A percentile compares a stretch with the other conserved stretches of the same genome.
phyloP scores from a whole-genome alignment of 2,329 filamentous ascomycete genomes.

The Didymella glomerata region DNA sequence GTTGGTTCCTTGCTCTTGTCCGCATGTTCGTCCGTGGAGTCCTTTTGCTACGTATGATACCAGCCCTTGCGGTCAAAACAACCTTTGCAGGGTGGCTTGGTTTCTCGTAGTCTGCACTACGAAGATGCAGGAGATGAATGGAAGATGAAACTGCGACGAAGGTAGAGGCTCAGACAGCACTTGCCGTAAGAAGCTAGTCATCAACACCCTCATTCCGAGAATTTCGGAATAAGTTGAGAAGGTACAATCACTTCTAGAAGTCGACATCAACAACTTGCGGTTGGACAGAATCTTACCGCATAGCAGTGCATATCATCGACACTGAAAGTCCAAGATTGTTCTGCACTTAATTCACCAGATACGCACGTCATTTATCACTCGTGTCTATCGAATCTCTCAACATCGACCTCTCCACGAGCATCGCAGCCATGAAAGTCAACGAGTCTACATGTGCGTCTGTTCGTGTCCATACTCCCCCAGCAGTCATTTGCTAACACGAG shows the following conservation, averaged over 20 bases:
- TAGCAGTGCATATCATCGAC: background rate
- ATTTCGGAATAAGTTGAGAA: conserved; percentile 11
- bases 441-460: conserved; percentile 48
- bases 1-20: conserved; percentile 23
- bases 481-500: background rate
- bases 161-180: background rate
- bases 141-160: background rate
- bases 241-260: background rate
- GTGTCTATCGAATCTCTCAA: background rate
- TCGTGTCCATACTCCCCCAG: no score
- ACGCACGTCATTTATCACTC: no score
- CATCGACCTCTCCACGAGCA: background rate
- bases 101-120: no score
- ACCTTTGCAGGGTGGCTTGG: background rate
- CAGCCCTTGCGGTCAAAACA: no score
- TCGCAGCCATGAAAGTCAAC: conserved; percentile 53
- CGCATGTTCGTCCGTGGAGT: conserved; percentile 7
- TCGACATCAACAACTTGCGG: background rate
- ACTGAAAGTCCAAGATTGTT: background rate
- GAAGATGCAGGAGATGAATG: background rate
- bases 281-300: background rate
- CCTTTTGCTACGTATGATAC: no score
- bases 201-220: conserved; percentile 15
- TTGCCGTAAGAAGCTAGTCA: conserved; percentile 17
- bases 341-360: no score